Conservation (phyloP, 1,139 yeast species). For the Suhomyces taliae region DNA sequence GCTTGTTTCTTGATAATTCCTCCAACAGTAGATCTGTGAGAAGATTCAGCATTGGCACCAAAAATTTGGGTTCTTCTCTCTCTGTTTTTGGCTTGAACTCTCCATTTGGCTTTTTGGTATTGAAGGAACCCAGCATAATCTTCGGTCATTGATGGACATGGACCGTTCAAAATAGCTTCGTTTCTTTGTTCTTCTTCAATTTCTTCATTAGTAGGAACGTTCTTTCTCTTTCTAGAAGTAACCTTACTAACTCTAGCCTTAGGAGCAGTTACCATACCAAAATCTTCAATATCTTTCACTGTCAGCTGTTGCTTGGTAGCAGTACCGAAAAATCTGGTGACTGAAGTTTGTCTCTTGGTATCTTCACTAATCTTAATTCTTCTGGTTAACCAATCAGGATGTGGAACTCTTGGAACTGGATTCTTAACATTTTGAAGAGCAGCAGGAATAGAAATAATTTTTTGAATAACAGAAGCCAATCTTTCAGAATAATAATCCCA, state of each 20-base stretch:
- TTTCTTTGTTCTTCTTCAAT: conserved; percentile 45
- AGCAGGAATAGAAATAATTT: conserved; percentile 95
- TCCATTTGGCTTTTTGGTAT: conserved; percentile 88
- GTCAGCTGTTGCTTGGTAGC: conserved; percentile 33
- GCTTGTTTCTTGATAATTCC: conserved; percentile 75
- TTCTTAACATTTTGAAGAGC: conserved; percentile 87
- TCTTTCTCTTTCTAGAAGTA: conserved; percentile 41
- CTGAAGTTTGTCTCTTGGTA: conserved; percentile 67
- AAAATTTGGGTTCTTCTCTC: conserved; percentile 73
- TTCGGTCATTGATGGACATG: conserved; percentile 69
- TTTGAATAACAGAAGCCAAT: conserved; percentile 88
- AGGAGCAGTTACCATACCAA: conserved; percentile 40
- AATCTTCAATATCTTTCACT: conserved; percentile 77
- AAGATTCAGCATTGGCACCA: conserved; percentile 59
- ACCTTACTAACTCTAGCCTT: conserved; percentile 52
- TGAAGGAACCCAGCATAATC: conserved; percentile 77
- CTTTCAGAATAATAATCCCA: conserved; percentile 94
- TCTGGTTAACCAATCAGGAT: conserved; percentile 89
- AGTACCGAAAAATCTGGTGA: conserved; percentile 56
- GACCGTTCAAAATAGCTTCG: conserved; percentile 47
- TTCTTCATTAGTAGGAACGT: conserved; percentile 27
- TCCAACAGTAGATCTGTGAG: conserved; percentile 57
- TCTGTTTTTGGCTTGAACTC: conserved; percentile 65
- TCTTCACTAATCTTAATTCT: conserved; percentile 61
- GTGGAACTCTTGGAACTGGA: conserved; percentile 93